Evolutionary conservation across 306 rosid genomes (phyloP), one percentile per base, ranked within the genome.

Genomic region (Gleditsia sinensis): DNA sequence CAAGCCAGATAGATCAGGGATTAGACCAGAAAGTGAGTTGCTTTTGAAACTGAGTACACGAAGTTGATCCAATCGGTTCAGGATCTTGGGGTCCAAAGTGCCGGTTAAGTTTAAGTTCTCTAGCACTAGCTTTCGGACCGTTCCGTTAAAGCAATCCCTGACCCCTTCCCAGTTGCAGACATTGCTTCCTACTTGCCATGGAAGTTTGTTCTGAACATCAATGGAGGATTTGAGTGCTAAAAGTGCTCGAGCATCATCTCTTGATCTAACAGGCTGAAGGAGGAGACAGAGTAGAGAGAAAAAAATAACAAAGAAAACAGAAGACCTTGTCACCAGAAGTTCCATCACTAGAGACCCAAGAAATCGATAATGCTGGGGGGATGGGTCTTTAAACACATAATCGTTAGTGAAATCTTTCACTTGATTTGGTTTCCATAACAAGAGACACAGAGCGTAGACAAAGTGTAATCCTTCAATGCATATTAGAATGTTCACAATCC

Each of bases 41-140:
- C 90, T 86, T 61, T 94, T 91, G 80, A 94, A 87, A 74, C 99
- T 94, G 8, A 94, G 88, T 12, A 94, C 99, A 40, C 99, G 82
- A 66, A 94, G 93, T 58, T 94, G 97, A 81, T 94, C 99, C 24
- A 94, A 76, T 20, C 67, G 93, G 74, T 77, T 88, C 67, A 94
- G 49, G 73, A 89, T 83, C 60, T 80, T 82, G 13, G 49, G 71
- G n/a, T 92, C 86, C 23, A 94, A 71, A 36, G 77, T 37, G 0
- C 96, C 99, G 0, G 92, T 87, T 76, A 94, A 77, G 78, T 88
- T 94, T 21, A 78, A 75, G 61, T 71, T 16, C 82, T 94, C 99
- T 6, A 94, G 77, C 0, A 90, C 97, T 1, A 94, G 88, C 84
- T 94, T 94, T 4, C 88, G 77, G 7, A 92, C 99, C 24, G 87